Evolutionary conservation across 2,329 filamentous ascomycete genomes (phyloP).

Genomic region (Aphanoascus verrucosus): DNA sequence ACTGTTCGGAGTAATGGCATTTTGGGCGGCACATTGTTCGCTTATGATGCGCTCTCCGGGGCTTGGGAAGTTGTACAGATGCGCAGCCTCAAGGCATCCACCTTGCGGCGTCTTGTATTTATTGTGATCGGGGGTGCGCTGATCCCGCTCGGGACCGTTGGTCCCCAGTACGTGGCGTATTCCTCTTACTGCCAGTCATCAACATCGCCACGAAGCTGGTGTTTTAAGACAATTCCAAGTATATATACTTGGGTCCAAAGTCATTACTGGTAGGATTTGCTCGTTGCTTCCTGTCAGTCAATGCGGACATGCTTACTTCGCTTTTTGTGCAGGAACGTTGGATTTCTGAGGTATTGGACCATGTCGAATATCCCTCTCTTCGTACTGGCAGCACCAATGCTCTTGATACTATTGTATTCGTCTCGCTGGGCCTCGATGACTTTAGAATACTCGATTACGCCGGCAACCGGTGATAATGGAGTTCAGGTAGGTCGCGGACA

Average conservation of each 20-base stretch:
- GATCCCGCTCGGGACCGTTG: slow-evolving; percentile 55
- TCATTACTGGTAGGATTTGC: slow-evolving; percentile 66
- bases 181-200: slow-evolving; percentile 51
- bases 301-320: neutral
- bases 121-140: slow-evolving; percentile 56
- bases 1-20: slow-evolving; percentile 77
- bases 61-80: slow-evolving; percentile 34
- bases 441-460: neutral
- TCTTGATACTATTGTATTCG: slow-evolving; percentile 57
- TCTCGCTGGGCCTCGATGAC: slow-evolving; percentile 38
- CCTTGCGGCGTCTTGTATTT: slow-evolving; percentile 45
- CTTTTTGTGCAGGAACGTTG: slow-evolving; percentile 58
- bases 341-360: slow-evolving; percentile 86
- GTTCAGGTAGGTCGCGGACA: neutral
- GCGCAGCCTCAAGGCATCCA: slow-evolving; percentile 25
- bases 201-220: slow-evolving; percentile 56
- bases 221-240: slow-evolving; percentile 59
- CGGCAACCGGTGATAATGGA: slow-evolving; percentile 11
- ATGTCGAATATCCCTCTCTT: slow-evolving; percentile 78
- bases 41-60: slow-evolving; percentile 46
- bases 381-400: slow-evolving; percentile 66
- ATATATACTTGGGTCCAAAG: slow-evolving; percentile 86
- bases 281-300: neutral
- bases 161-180: slow-evolving; percentile 70
- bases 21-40: slow-evolving; percentile 66